A percentile compares a stretch with the other conserved stretches of the same genome.
phyloP scores from a whole-genome alignment of 208 protist genomes.

The Entamoeba invadens region DNA sequence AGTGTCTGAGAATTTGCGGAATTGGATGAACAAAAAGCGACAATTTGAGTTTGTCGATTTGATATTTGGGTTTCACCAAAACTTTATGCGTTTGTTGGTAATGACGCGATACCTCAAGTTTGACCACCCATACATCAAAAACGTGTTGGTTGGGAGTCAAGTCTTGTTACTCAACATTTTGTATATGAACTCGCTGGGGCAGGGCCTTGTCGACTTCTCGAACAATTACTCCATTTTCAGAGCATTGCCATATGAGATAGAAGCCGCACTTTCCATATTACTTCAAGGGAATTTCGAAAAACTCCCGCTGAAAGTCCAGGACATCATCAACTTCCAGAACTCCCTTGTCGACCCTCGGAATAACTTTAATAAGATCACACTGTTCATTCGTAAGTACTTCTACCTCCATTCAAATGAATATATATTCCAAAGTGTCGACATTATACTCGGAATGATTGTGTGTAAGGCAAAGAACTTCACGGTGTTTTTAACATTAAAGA shows the following conservation, averaged over 20 bases:
- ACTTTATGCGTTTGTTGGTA: background rate
- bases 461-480: background rate
- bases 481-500: background rate
- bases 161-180: background rate
- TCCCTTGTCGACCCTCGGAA: background rate
- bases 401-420: background rate
- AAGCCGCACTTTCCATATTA: background rate
- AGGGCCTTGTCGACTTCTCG: background rate
- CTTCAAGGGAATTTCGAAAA: background rate
- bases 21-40: background rate
- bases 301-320: background rate
- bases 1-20: background rate
- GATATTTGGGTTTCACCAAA: background rate
- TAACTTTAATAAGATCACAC: background rate
- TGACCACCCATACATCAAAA: background rate
- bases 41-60: background rate
- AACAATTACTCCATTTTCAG: background rate
- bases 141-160: background rate
- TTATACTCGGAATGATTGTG: background rate
- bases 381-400: background rate
- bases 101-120: background rate
- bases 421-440: background rate
- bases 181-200: background rate
- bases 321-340: background rate
- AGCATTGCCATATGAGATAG: background rate